Percentiles rank a stretch among this genome's conserved stretches.
Evolutionary conservation across 805 yeast species (phyloP).

Genomic region (Sugiyamaella lignohabitans): DNA sequence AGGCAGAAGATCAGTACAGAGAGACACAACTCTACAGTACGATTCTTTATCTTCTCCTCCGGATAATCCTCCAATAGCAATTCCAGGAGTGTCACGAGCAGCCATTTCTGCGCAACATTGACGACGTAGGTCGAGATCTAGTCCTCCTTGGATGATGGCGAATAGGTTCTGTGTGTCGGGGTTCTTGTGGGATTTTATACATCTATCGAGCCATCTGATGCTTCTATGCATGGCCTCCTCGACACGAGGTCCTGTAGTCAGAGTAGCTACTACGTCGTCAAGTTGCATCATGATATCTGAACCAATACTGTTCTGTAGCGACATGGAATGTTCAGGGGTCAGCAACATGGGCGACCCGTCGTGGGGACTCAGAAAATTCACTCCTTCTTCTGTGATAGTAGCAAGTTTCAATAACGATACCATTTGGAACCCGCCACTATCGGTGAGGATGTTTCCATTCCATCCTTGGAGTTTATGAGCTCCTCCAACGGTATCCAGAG

Average conservation of each 20-base stretch:
- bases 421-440: slow-evolving; percentile 43
- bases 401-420: slow-evolving; percentile 40
- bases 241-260: slow-evolving; percentile 40
- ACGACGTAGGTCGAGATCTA: slow-evolving; percentile 35
- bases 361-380: slow-evolving; percentile 40
- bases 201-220: slow-evolving; percentile 41
- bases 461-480: slow-evolving; percentile 39
- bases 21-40: slow-evolving; percentile 36
- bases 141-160: slow-evolving; percentile 42
- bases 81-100: slow-evolving; percentile 40
- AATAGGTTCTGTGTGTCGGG: slow-evolving; percentile 39
- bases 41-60: slow-evolving; percentile 41
- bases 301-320: slow-evolving; percentile 39
- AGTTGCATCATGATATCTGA: slow-evolving; percentile 44
- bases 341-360: slow-evolving; percentile 42
- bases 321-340: slow-evolving; percentile 43
- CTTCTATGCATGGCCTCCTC: slow-evolving; percentile 42
- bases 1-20: slow-evolving; percentile 38
- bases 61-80: slow-evolving; percentile 43
- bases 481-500: slow-evolving; percentile 38
- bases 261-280: slow-evolving; percentile 40
- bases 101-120: slow-evolving; percentile 39
- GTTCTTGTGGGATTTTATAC: slow-evolving; percentile 38
- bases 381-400: slow-evolving; percentile 42
- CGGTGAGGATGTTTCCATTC: slow-evolving; percentile 39